Base-by-base conservation (phyloP, 441 rosid species). In the Arabidopsis lyrata region DNA sequence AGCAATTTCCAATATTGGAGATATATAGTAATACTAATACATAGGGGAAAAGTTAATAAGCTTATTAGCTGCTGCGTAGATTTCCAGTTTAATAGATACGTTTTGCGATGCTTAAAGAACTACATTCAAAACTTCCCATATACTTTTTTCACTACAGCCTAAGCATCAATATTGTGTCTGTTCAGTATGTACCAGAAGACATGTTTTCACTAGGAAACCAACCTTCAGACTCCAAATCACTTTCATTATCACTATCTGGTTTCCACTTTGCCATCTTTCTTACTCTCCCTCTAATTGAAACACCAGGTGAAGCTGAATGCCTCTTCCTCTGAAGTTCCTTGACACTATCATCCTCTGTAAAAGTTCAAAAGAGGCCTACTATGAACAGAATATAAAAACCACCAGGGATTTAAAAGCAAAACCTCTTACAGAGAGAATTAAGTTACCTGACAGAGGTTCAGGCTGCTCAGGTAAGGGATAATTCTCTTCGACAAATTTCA, bases 401-500 rank as follows among this genome's bases (percentile, higher is more conserved):
- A 58, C 47, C 13, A 75, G 24, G 31, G 45, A 57, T 67, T 55
- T 73, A 77, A 42, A 66, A 31, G 27, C 35, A 77, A 81, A 69
- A 69, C 5, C 1, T 9, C 45, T 66, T 16, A 56, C 60, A 75
- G 14, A 31, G 68, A 49, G 72, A 55, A 69, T 53, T 61, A 54
- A 44, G 75, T 77, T 78, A 90, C 99, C 99, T 48, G 89, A 80
- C 24, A 86, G 86, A 84, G 99, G 86, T 76, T 95, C 98, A 49
- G 99, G 99, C 87, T 88, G 83, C 70, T 90, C 99, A 35, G 99
- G 98, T 81, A 96, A 78, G 55, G 98, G 98, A 80, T 96, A 96
- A 82, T 93, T 91, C 86, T 96, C 99, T 84, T 93, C 99, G 57
- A 91, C 98, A 77, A 96, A 90, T 85, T 96, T 96, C 81, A 96